phyloP scores from a whole-genome alignment of 345 rosid genomes.

The Cardamine occulta region DNA sequence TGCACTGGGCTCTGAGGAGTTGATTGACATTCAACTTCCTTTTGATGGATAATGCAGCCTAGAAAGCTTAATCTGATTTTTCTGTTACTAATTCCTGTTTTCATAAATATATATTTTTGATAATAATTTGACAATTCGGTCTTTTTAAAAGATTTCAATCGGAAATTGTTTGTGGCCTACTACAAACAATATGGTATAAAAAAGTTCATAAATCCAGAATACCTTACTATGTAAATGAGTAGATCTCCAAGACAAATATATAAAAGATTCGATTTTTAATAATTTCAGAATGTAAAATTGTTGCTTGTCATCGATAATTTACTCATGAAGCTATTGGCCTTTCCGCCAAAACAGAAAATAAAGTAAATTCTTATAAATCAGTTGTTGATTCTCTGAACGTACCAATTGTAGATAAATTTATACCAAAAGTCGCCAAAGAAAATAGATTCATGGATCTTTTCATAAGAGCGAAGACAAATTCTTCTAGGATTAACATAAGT shows the following conservation, averaged over 20 bases:
- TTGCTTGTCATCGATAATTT: neutral
- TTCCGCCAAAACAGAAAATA: too few relatives aligned
- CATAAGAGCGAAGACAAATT: neutral
- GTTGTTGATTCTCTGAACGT: neutral
- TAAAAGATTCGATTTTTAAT: neutral
- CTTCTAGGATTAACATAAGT: too few relatives aligned
- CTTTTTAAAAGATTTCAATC: too few relatives aligned
- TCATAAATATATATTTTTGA: neutral
- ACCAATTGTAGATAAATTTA: too few relatives aligned
- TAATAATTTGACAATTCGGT: neutral
- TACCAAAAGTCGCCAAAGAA: neutral
- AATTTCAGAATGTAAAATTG: neutral
- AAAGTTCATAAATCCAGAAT: too few relatives aligned
- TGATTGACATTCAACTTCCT: slow-evolving; percentile 42
- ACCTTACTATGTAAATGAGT: too few relatives aligned
- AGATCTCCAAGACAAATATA: too few relatives aligned
- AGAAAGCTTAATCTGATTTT: slow-evolving; percentile 46
- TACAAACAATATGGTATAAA: too few relatives aligned
- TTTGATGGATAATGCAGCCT: slow-evolving; percentile 48
- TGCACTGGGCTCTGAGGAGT: slow-evolving; percentile 50
- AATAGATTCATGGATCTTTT: neutral
- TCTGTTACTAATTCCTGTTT: neutral
- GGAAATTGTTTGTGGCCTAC: too few relatives aligned
- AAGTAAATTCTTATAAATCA: too few relatives aligned
- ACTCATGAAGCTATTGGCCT: too few relatives aligned